These are phyloP conservation scores for Cyanidiococcus yangmingshanensis DNA, from an alignment of 23 red algal species.

Conservation along the genomic window DNA sequence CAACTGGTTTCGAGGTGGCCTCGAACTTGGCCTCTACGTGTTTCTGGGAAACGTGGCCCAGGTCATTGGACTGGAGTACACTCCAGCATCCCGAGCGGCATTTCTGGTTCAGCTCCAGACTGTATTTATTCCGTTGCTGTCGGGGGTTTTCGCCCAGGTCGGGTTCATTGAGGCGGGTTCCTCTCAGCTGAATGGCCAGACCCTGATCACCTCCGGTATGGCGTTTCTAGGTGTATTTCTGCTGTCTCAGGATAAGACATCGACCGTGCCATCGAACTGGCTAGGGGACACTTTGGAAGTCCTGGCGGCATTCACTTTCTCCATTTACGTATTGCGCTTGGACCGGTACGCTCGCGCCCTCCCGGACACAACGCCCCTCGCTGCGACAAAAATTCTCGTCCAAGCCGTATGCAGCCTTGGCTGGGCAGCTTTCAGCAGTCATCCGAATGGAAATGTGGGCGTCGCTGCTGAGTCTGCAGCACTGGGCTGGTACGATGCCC, in stretches of 20 bases:
- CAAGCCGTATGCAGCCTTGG: constrained; percentile 63
- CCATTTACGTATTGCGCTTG: constrained; percentile 61
- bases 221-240: constrained; percentile 63
- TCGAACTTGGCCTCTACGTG: constrained; percentile 78
- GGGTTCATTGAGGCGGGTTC: constrained; percentile 22
- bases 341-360: constrained; percentile 38
- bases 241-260: constrained; percentile 64
- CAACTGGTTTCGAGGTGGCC: constrained; percentile 35
- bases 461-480: neutral
- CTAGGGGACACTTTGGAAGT: constrained; percentile 78
- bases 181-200: constrained; percentile 11
- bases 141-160: constrained; percentile 44
- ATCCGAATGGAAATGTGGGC: neutral
- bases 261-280: constrained; percentile 34
- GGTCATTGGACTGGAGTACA: constrained; percentile 78
- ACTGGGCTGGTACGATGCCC: constrained; percentile 17
- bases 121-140: constrained; percentile 67
- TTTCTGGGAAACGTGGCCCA: constrained; percentile 85
- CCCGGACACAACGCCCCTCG: constrained; percentile 41
- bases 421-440: constrained; percentile 30
- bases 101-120: constrained; percentile 90
- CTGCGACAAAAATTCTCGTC: constrained; percentile 58
- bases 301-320: constrained; percentile 69
- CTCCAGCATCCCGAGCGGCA: constrained; percentile 58
- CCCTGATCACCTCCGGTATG: constrained; percentile 27